Conservation (phyloP, 345 rosid genomes). For the Ceriops tagal region DNA sequence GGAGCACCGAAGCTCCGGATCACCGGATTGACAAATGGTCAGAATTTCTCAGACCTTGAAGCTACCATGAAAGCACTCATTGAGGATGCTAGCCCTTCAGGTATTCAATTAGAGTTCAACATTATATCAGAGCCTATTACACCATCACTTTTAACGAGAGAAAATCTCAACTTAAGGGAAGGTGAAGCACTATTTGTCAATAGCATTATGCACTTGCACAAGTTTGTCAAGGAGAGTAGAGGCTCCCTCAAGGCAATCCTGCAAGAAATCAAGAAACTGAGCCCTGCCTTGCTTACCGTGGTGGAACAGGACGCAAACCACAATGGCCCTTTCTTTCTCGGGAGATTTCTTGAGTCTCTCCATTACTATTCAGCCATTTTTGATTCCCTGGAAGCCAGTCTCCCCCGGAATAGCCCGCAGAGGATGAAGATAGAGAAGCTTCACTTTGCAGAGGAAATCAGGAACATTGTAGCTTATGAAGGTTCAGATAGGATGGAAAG, state of each 20-base stretch:
- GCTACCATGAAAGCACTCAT: slow-evolving; percentile 34
- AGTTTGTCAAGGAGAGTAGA: slow-evolving; percentile 58
- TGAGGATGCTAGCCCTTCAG: slow-evolving; percentile 35
- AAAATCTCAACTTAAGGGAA: slow-evolving; percentile 41
- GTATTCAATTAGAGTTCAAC: slow-evolving; percentile 39
- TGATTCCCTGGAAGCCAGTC: slow-evolving; percentile 56
- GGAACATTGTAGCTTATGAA: slow-evolving; percentile 53
- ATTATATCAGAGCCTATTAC: slow-evolving; percentile 32
- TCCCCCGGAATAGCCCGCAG: slow-evolving; percentile 44
- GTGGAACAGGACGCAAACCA: slow-evolving; percentile 72
- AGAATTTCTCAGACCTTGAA: slow-evolving; percentile 23
- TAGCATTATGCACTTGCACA: slow-evolving; percentile 56
- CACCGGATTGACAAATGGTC: slow-evolving; percentile 34
- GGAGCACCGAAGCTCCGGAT: slow-evolving; percentile 51
- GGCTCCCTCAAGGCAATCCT: slow-evolving; percentile 63
- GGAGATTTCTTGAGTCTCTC: slow-evolving; percentile 66
- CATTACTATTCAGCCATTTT: slow-evolving; percentile 64
- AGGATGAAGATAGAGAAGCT: slow-evolving; percentile 55
- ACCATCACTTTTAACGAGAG: slow-evolving; percentile 35
- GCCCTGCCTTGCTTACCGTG: slow-evolving; percentile 45
- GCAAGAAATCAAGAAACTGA: slow-evolving; percentile 55
- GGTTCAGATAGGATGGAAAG: slow-evolving; percentile 48
- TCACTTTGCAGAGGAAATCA: slow-evolving; percentile 53
- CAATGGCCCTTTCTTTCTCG: slow-evolving; percentile 65
- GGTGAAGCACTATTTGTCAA: slow-evolving; percentile 52